Evolutionary conservation across 345 rosid species (phyloP).

Genomic region (Lagerstroemia speciosa): DNA sequence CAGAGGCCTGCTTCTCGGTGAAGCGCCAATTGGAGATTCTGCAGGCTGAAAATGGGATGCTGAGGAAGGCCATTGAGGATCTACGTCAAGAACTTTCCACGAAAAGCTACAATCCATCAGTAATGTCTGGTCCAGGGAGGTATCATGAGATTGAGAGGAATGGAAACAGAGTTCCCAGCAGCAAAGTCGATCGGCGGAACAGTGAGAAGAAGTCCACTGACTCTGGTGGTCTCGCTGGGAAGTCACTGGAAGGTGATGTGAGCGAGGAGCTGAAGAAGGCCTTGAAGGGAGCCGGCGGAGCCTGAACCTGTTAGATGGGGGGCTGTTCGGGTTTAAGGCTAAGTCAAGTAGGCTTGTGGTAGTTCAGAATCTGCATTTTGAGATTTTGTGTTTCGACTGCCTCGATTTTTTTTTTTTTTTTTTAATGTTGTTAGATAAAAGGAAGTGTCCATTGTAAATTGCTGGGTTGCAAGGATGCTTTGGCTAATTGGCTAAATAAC

Average conservation of each 20-base stretch:
- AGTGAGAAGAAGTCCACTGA: constrained; percentile 34
- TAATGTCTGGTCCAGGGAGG: constrained; percentile 27
- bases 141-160: constrained; percentile 38
- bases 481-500: background rate
- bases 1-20: constrained; percentile 39
- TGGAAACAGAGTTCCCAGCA: constrained; percentile 14
- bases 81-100: constrained; percentile 40
- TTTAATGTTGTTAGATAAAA: background rate
- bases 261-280: constrained; percentile 71
- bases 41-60: constrained; percentile 50
- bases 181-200: constrained; percentile 31
- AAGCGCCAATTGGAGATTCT: constrained; percentile 58
- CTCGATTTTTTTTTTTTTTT: background rate
- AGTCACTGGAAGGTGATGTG: constrained; percentile 33
- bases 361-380: background rate
- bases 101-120: constrained; percentile 15
- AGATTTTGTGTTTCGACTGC: background rate
- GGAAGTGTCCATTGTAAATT: constrained; percentile 10
- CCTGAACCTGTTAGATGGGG: constrained; percentile 19
- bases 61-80: constrained; percentile 70
- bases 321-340: background rate
- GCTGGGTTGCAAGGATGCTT: background rate
- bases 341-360: background rate
- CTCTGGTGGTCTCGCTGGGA: constrained; percentile 9
- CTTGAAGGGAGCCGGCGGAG: constrained; percentile 30